Conservation (phyloP, 1,284 basidiomycete genomes). For the Trametes pubescens region DNA sequence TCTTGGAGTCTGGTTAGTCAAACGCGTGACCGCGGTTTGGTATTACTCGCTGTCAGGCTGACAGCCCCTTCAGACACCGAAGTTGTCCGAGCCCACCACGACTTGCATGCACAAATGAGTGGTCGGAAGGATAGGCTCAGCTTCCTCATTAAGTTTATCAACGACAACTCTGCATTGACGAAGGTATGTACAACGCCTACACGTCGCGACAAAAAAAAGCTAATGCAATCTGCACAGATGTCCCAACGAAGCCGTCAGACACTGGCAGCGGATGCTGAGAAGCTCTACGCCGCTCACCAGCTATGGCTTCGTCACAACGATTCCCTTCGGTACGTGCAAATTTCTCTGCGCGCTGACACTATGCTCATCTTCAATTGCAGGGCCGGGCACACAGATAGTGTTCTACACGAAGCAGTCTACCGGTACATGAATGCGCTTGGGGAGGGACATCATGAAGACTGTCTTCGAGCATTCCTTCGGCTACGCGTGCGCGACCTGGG, state of each 20-base stretch:
- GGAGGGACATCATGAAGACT: conserved; percentile 75
- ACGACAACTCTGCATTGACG: conserved; percentile 79
- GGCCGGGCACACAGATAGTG: conserved; percentile 56
- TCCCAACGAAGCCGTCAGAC: conserved; percentile 81
- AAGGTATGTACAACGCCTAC: conserved; percentile 58
- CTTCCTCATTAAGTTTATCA: conserved; percentile 89
- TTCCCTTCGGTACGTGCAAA: conserved; percentile 60
- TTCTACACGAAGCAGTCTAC: conserved; percentile 72
- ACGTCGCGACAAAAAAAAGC: neutral
- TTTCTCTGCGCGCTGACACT: neutral
- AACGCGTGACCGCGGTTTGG: neutral
- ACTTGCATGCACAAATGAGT: conserved; percentile 82
- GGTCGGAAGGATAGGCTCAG: conserved; percentile 80
- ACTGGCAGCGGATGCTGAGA: conserved; percentile 89
- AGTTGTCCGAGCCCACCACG: conserved; percentile 79
- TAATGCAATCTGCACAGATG: conserved; percentile 57
- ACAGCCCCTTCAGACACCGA: conserved; percentile 60
- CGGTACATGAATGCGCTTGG: conserved; percentile 66
- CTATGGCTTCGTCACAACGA: conserved; percentile 89
- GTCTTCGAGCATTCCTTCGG: conserved; percentile 88
- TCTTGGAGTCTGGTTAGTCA: conserved; percentile 69
- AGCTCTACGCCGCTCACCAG: conserved; percentile 82
- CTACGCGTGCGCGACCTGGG: conserved; percentile 70
- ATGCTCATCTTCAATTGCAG: conserved; percentile 27
- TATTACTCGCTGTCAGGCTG: neutral